Evolutionary conservation across 768 basidiomycete species (phyloP).

Genomic region (Albatrellus ellisii): DNA sequence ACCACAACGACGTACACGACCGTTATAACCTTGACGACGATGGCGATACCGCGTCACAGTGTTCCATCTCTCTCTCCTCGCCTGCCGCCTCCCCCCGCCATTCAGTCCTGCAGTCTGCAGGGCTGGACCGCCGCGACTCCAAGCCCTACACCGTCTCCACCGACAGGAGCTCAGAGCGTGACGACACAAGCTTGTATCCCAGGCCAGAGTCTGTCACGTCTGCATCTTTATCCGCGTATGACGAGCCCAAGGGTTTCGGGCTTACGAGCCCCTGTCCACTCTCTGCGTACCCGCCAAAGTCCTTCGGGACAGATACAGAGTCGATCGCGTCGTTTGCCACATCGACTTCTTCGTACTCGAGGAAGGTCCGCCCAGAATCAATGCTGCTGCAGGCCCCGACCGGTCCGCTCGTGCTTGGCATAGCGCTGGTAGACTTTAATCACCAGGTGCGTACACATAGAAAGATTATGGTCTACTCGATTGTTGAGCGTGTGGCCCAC

Average conservation of each 20-base stretch:
- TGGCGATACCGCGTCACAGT: conserved; percentile 68
- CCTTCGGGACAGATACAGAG: conserved; percentile 31
- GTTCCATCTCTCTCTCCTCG: conserved; percentile 64
- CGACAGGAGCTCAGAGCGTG: conserved; percentile 7
- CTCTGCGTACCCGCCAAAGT: conserved; percentile 45
- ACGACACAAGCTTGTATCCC: conserved; percentile 6
- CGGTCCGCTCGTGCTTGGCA: conserved; percentile 65
- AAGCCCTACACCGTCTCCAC: conserved; percentile 25
- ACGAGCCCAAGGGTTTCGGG: conserved; percentile 2
- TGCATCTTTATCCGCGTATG: background rate
- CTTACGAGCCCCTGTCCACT: conserved; percentile 5
- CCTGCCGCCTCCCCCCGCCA: conserved; percentile 40
- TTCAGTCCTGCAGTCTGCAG: conserved; percentile 16
- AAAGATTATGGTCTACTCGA: conserved; percentile 1
- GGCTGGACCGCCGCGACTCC: conserved; percentile 26
- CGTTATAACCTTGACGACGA: conserved; percentile 29
- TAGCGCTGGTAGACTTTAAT: conserved; percentile 92
- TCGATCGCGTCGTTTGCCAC: conserved; percentile 50
- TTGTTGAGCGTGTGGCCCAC: conserved; percentile 7
- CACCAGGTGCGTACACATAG: conserved; percentile 52
- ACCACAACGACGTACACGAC: background rate
- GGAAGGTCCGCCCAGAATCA: conserved; percentile 71
- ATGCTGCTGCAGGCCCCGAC: conserved; percentile 47
- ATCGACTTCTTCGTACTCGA: conserved; percentile 35
- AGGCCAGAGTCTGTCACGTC: conserved; percentile 9